Conservation (phyloP, 805 yeast genomes). For the Candida gorgasii region DNA sequence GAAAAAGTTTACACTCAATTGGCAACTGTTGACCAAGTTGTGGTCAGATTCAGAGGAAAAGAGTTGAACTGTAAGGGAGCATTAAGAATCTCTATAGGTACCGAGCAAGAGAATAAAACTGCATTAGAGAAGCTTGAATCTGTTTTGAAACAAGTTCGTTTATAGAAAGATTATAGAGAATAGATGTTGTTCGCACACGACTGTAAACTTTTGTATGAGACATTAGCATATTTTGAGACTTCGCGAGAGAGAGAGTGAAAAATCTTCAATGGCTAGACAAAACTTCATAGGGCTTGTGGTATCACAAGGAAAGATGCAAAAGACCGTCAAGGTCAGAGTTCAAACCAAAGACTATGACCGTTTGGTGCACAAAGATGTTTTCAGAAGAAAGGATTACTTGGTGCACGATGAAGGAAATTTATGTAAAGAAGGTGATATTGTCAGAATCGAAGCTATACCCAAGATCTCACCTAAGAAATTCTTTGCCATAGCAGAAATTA, state of each 20-base stretch:
- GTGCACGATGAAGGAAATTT: constrained; percentile 93
- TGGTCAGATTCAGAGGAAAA: constrained; percentile 86
- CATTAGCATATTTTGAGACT: no score
- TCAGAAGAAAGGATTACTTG: constrained; percentile 77
- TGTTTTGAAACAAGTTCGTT: constrained; percentile 6
- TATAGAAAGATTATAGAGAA: no score
- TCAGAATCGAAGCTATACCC: constrained; percentile 86
- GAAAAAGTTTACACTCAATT: constrained; percentile 60
- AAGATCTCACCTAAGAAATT: constrained; percentile 79
- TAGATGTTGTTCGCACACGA: background rate
- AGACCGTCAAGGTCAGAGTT: constrained; percentile 92
- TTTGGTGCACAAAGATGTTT: constrained; percentile 69
- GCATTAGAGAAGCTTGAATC: constrained; percentile 51
- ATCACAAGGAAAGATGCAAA: constrained; percentile 94
- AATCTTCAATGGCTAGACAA: constrained; percentile 74
- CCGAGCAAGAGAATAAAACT: constrained; percentile 65
- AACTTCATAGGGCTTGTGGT: constrained; percentile 90
- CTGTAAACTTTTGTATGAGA: no score
- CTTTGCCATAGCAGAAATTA: constrained; percentile 91
- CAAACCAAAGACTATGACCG: constrained; percentile 73
- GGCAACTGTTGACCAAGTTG: constrained; percentile 75
- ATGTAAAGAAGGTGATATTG: constrained; percentile 93
- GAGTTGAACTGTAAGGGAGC: constrained; percentile 91
- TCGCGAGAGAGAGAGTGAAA: constrained; percentile 4
- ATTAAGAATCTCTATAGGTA: constrained; percentile 85